phyloP scores from a whole-genome alignment of 2,329 filamentous ascomycete genomes.

The Colletotrichum filicis region DNA sequence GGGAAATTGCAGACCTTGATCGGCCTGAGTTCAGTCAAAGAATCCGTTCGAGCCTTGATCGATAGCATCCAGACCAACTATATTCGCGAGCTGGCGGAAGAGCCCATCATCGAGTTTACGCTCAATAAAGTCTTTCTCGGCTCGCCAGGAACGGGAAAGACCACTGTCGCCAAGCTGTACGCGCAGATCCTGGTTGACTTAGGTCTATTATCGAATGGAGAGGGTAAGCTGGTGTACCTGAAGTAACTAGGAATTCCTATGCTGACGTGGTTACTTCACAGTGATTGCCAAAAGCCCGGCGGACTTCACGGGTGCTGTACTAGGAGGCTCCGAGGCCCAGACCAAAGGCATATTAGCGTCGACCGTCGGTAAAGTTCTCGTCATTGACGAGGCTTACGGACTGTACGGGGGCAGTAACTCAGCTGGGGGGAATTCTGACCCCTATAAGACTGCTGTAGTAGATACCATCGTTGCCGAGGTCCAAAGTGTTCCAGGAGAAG shows the following conservation, averaged over 20 bases:
- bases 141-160: constrained; percentile 80
- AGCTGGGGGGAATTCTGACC: constrained; percentile 39
- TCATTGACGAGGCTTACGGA: constrained; percentile 85
- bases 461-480: constrained; percentile 81
- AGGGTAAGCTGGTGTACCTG: constrained; percentile 55
- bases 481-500: constrained; percentile 75
- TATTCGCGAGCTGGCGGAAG: constrained; percentile 70
- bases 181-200: constrained; percentile 75
- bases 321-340: constrained; percentile 76
- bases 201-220: constrained; percentile 74
- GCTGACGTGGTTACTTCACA: constrained; percentile 28
- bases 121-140: constrained; percentile 79
- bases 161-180: constrained; percentile 79
- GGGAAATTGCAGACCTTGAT: constrained; percentile 65
- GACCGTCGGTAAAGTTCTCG: constrained; percentile 77
- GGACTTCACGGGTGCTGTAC: constrained; percentile 73
- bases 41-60: constrained; percentile 67
- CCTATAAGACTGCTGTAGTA: constrained; percentile 72
- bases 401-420: constrained; percentile 57
- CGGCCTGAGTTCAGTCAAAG: constrained; percentile 72
- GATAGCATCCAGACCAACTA: constrained; percentile 74
- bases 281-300: constrained; percentile 78
- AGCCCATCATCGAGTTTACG: constrained; percentile 67
- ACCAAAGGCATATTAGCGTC: constrained; percentile 78
- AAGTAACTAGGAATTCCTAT: not conserved